Percentiles rank a stretch among this genome's conserved stretches.
These are phyloP conservation scores for Colletotrichum siamense DNA, from an alignment of 2,329 filamentous ascomycete genomes.

Conservation along the genomic window DNA sequence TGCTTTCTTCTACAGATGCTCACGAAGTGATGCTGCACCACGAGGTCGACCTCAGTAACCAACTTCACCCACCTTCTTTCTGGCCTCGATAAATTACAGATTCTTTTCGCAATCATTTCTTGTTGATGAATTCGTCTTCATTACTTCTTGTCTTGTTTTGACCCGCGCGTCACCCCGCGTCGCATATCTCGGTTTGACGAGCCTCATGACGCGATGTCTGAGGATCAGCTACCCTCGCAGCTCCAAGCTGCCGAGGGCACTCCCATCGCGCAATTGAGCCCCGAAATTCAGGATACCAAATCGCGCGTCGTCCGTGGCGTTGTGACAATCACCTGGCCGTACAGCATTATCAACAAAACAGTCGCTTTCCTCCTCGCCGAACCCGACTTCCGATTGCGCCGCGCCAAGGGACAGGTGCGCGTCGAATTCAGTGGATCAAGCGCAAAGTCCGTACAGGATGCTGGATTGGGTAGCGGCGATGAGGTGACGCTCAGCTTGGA, in stretches of 20 bases:
- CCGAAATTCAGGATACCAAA: slow-evolving; percentile 46
- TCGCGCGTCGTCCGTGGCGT: slow-evolving; percentile 67
- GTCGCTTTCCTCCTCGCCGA: slow-evolving; percentile 85
- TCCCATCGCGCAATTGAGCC: slow-evolving; percentile 61
- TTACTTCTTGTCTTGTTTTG: neutral
- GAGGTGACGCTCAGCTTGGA: slow-evolving; percentile 71
- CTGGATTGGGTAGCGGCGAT: slow-evolving; percentile 79
- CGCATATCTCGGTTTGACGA: neutral
- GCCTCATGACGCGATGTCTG: slow-evolving; percentile 23
- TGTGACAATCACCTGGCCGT: slow-evolving; percentile 90
- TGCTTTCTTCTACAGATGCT: neutral
- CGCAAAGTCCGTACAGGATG: slow-evolving; percentile 71
- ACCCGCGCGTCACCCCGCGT: neutral
- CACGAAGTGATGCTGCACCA: slow-evolving; percentile 4
- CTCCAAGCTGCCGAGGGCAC: slow-evolving; percentile 32
- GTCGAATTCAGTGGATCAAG: slow-evolving; percentile 75
- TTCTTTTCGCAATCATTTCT: neutral
- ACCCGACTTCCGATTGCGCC: slow-evolving; percentile 80
- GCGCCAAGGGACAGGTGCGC: slow-evolving; percentile 79
- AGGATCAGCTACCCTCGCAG: slow-evolving; percentile 16
- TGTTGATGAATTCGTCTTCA: neutral
- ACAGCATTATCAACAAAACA: slow-evolving; percentile 76
- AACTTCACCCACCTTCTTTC: neutral
- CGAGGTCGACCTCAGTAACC: neutral
- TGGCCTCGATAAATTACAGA: neutral